A percentile compares a stretch with the other conserved stretches of the same genome.
phyloP scores from a whole-genome alignment of 1,284 basidiomycete species.

The Trichosporon faecale region DNA sequence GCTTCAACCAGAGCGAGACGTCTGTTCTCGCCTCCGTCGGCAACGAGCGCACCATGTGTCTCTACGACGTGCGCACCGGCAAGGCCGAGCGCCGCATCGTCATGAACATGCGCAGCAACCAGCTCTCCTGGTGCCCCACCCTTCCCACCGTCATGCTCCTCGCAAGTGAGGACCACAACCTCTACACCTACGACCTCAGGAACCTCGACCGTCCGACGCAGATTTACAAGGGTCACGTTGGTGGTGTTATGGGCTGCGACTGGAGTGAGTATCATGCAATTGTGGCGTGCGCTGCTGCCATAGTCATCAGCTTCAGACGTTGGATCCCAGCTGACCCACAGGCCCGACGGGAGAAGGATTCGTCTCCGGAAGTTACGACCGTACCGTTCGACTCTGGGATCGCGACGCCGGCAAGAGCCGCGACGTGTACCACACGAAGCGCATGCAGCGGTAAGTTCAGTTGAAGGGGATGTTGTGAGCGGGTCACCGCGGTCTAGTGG shows the following conservation, averaged over 20 bases:
- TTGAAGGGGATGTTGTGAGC: not conserved
- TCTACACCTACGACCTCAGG: conserved; percentile 97
- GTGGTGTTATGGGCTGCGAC: conserved; percentile 88
- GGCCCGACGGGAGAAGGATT: conserved; percentile 91
- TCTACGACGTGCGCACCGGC: conserved; percentile 94
- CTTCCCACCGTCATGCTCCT: conserved; percentile 87
- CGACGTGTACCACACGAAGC: conserved; percentile 96
- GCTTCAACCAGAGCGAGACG: conserved; percentile 90
- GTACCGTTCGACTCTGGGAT: conserved; percentile 91
- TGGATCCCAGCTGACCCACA: conserved; percentile 16
- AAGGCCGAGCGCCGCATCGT: conserved; percentile 87
- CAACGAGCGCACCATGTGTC: conserved; percentile 87
- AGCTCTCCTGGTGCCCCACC: conserved; percentile 91
- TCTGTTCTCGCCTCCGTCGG: conserved; percentile 91
- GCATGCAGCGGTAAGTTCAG: conserved; percentile 82
- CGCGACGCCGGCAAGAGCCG: conserved; percentile 76
- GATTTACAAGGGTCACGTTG: conserved; percentile 96
- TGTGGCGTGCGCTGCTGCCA: not conserved
- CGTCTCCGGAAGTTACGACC: conserved; percentile 93
- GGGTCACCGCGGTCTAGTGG: not conserved
- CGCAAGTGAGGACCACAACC: conserved; percentile 95
- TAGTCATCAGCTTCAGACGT: not conserved
- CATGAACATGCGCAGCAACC: conserved; percentile 88
- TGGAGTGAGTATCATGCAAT: conserved; percentile 67
- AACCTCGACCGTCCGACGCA: conserved; percentile 78